Conservation (phyloP, 2,329 filamentous ascomycete species). For the Aplosporella prunicola region DNA sequence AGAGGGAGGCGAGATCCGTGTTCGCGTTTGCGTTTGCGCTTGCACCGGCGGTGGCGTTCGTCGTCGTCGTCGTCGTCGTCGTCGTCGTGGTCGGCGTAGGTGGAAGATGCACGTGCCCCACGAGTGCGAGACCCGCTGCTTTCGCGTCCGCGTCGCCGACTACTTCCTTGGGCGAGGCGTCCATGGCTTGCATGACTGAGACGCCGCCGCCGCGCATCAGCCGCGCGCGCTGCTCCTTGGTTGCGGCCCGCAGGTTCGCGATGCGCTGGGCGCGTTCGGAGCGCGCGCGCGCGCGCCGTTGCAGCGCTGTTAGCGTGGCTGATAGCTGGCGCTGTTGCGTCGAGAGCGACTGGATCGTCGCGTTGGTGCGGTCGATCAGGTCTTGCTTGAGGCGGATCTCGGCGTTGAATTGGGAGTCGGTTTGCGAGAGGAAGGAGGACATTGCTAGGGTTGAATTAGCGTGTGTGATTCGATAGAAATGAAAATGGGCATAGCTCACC, state of each 20-base stretch:
- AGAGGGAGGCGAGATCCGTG: slow-evolving; percentile 10
- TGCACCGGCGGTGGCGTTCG: slow-evolving; percentile 32
- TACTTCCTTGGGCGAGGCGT: slow-evolving; percentile 40
- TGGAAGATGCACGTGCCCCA: slow-evolving; percentile 5
- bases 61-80: neutral
- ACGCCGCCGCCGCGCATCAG: slow-evolving; percentile 7
- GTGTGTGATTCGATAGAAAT: slow-evolving; percentile 6
- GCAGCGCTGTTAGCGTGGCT: slow-evolving; percentile 61
- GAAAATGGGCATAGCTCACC: slow-evolving; percentile 59
- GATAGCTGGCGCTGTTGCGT: slow-evolving; percentile 69
- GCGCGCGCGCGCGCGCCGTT: slow-evolving; percentile 53
- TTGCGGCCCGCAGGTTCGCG: slow-evolving; percentile 64
- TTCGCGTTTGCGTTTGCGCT: slow-evolving; percentile 32
- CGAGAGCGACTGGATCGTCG: slow-evolving; percentile 70
- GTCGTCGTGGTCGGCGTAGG: slow-evolving; percentile 1
- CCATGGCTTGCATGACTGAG: slow-evolving; percentile 4
- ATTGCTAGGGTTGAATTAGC: slow-evolving; percentile 42
- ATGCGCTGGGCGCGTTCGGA: slow-evolving; percentile 61
- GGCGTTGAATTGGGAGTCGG: slow-evolving; percentile 67
- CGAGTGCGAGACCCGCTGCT: neutral
- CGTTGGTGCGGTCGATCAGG: slow-evolving; percentile 71
- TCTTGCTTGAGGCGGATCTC: slow-evolving; percentile 79
- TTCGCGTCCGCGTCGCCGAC: slow-evolving; percentile 40
- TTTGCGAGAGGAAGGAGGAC: slow-evolving; percentile 69
- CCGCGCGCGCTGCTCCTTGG: slow-evolving; percentile 54